Base-by-base conservation (phyloP, 2,329 filamentous ascomycete genomes). In the Botrytis hyacinthi region DNA sequence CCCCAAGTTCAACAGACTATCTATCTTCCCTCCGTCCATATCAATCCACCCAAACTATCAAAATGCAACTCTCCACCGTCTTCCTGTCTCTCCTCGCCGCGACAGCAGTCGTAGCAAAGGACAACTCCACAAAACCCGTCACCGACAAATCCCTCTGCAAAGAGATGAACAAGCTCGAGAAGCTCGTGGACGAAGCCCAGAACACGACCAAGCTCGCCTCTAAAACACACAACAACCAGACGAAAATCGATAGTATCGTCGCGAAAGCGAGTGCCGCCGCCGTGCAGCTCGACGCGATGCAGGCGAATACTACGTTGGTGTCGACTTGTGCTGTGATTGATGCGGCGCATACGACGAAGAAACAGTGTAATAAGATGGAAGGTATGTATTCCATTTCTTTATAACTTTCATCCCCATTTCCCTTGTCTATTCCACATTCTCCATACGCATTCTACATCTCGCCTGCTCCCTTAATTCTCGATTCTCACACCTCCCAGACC, bases 221-320 rank as follows among this genome's bases (percentile, higher is more conserved):
- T 67, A 75, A 80, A 61, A 80, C 81, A 68, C 74, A 83, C 29
- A 80, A 80, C 78, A 83, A 84, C 74, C 79, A 82, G 40, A 83
- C 83, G 59, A 80, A 80, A 74, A 80, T 81, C 16, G 81, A 79
- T 16, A 77, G 77, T 29, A 80, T 84, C 76, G 80, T 83, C 77
- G 79, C 81, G 71, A 82, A 83, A 77, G 82, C 82, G 1, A 77
- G 81, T 32, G 72, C 77, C 2, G 79, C 77, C 4, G 77, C 79
- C 5, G 76, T 79, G 29, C 76, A 77, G 73, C 80, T 84, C 69
- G 74, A 77, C 48, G 76, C 79, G 4, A 76, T 84, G 73, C 70
- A 79, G 67, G 73, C 77, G 72, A 84, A 84, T 77, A 70, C 80
- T 20, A 84, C 83, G 5, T 76, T 84, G 32, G 78, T 82, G 71